phyloP scores from a whole-genome alignment of 768 basidiomycete genomes.

The Cyclocybe cylindracea region DNA sequence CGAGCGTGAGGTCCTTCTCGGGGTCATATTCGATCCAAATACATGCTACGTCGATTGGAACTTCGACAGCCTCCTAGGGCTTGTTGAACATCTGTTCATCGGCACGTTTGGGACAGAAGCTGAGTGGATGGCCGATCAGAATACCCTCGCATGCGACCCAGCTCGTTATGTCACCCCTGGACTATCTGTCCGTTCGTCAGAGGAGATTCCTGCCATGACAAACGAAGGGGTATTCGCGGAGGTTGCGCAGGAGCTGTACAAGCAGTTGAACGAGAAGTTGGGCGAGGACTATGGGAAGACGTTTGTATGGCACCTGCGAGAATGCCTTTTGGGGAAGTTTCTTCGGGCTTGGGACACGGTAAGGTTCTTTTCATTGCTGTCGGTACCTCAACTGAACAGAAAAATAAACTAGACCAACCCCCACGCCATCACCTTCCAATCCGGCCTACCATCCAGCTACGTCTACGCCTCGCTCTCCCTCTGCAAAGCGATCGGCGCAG shows the following conservation, averaged over 20 bases:
- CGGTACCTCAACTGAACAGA: not conserved
- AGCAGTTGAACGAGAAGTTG: conserved; percentile 1
- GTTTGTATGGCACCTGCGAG: conserved; percentile 18
- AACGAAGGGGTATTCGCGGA: conserved; percentile 5
- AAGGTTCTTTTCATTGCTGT: not conserved
- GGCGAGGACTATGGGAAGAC: conserved; percentile 10
- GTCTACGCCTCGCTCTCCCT: conserved; percentile 20
- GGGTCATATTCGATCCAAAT: conserved; percentile 2
- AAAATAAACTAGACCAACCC: conserved; percentile 4
- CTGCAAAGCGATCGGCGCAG: conserved; percentile 14
- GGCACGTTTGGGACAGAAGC: conserved; percentile 6
- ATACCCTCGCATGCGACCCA: not conserved
- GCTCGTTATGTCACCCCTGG: conserved; percentile 2
- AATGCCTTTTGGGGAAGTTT: conserved; percentile 13
- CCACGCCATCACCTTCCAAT: conserved; percentile 7
- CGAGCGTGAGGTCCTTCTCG: conserved; percentile 4
- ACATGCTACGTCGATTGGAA: conserved; percentile 10
- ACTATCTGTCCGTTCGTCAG: not conserved
- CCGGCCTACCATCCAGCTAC: conserved; percentile 4
- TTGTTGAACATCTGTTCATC: conserved; percentile 9
- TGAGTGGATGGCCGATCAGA: not conserved
- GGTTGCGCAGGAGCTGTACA: conserved; percentile 4
- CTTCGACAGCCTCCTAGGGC: conserved; percentile 13
- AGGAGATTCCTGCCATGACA: not conserved
- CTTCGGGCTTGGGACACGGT: conserved; percentile 17